These are phyloP conservation scores for Beauveria brongniartii DNA, from an alignment of 2,329 filamentous ascomycete species.

Conservation along the genomic window DNA sequence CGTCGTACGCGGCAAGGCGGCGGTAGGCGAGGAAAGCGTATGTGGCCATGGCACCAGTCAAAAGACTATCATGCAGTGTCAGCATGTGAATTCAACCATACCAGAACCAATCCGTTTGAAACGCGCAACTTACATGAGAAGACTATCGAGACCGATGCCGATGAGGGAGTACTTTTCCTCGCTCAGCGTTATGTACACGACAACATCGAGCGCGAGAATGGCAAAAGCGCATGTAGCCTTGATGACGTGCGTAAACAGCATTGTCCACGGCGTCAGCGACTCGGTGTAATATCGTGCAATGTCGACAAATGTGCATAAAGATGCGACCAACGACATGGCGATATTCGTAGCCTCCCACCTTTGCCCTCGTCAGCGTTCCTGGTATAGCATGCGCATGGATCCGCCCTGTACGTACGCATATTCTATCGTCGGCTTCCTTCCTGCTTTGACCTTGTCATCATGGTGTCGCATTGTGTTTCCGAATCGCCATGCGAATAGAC, in stretches of 20 bases:
- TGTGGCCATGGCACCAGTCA: slow-evolving; percentile 33
- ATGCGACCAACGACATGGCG: slow-evolving; percentile 37
- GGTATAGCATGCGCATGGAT: slow-evolving; percentile 2
- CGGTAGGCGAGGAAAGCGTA: slow-evolving; percentile 42
- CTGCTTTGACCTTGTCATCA: slow-evolving; percentile 31
- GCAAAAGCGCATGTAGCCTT: slow-evolving; percentile 39
- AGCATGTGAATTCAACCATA: background rate
- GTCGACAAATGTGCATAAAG: slow-evolving; percentile 39
- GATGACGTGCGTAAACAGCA: slow-evolving; percentile 43
- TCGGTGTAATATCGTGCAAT: slow-evolving; percentile 39
- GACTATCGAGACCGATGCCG: slow-evolving; percentile 40
- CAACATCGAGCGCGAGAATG: slow-evolving; percentile 42
- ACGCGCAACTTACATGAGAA: slow-evolving; percentile 35
- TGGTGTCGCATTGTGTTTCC: slow-evolving; percentile 37
- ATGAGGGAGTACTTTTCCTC: slow-evolving; percentile 40
- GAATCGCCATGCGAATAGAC: slow-evolving; percentile 45
- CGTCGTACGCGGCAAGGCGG: slow-evolving; percentile 39
- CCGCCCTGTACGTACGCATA: slow-evolving; percentile 38
- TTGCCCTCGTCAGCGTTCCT: slow-evolving; percentile 17
- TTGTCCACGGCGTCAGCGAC: slow-evolving; percentile 44
- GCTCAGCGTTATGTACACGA: slow-evolving; percentile 37
- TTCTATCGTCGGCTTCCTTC: slow-evolving; percentile 36
- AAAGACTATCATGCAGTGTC: slow-evolving; percentile 25
- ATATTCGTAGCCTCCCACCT: slow-evolving; percentile 48
- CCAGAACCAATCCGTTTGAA: too few species aligned